Base-by-base conservation (phyloP, 2,329 filamentous ascomycete species). In the Pseudopyricularia cyperi region DNA sequence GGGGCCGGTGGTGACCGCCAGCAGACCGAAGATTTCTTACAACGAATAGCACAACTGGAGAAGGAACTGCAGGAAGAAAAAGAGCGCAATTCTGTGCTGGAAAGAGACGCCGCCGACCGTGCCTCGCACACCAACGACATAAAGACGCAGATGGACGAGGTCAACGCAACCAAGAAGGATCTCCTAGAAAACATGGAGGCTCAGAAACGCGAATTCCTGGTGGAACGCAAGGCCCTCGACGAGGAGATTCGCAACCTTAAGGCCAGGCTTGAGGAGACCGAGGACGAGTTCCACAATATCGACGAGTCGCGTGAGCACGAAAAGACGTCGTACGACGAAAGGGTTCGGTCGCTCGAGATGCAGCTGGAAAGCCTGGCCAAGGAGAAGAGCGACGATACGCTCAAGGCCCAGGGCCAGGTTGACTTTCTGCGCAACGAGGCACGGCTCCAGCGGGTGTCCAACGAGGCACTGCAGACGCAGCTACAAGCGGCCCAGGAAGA, bases 161-260 rank as follows among this genome's bases (percentile, higher is more conserved):
- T 81, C 6, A 88, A 93, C 59, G 90, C 88, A 3, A 96, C 87
- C 1, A 98, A 98, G 66, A 86, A 87, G 59, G 93, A 97, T 65
- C 79, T 98, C 9, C 82, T 98, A 68, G 85, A 88, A 57, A 98
- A 98, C 62, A 88, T 98, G 71, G 89, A 97, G 62, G 85, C 90
- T 12, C 79, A 94, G 57, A 89, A 96, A 66, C 82, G 81, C 26
- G 93, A 97, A 61, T 96, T 95, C 58, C 75, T 86, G 34, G 82
- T 83, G 49, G 91, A 97, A 66, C 81, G 93, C 37, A 88, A 86
- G 61, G 85, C 83, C 9, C 73, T 97, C 1, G 87, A 95, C 59
- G 75, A 80, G 15, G 90, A 97, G 63, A 82, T 93, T 53, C 84
- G 82, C 58, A 77, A 79, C 14, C 76, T 90, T 53, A 90, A 85